Evolutionary conservation across 2,329 filamentous ascomycete species (phyloP), one percentile per base, ranked within the genome.

Genomic region (Ceratocystis smalleyi): DNA sequence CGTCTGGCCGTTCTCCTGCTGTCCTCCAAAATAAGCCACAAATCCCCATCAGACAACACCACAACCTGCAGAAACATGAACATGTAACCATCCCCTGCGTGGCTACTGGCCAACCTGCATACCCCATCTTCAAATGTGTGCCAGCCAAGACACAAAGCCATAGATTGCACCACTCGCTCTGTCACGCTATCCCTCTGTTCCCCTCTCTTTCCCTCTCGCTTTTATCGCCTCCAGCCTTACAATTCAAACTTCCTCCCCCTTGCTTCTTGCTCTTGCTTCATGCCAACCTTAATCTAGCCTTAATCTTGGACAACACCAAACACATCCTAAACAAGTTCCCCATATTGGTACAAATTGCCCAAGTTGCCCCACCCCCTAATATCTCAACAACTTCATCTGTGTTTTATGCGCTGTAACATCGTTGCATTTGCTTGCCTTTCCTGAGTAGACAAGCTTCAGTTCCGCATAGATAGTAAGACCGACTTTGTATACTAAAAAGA

Each of bases 261-360:
- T 55, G 51, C 51, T 17, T 55, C 51, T 7, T 55, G 51, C 12
- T 55, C 51, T 55, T 55, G 24, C 51, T 55, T 55, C 51, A 55
- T 30, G 51, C 24, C 51, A 55, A 55, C 51, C 51, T 55, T 55
- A 55, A 55, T 55, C 51, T 55, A 55, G 51, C 51, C 51, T 55
- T 55, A 55, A 55, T 15, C 51, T 55, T 55, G 22, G 30, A 32
- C 51, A 55, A 30, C 51, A 8, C 51, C 51, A 55, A 55, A 55
- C 51, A 55, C 22, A 55, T 55, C 51, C 15, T 55, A 55, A 55
- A 55, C 51, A 27, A 55, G 51, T 2, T 30, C 35, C 10, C 35
- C 35, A 40, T 40, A 40, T 40, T 15, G 35, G 35, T 40, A 3
- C 5, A 27, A 17, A 55, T 55, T 6, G 24, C 51, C 51, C 24